These are phyloP conservation scores for Sparassis latifolia DNA, from an alignment of 1,284 basidiomycete species.

Conservation along the genomic window DNA sequence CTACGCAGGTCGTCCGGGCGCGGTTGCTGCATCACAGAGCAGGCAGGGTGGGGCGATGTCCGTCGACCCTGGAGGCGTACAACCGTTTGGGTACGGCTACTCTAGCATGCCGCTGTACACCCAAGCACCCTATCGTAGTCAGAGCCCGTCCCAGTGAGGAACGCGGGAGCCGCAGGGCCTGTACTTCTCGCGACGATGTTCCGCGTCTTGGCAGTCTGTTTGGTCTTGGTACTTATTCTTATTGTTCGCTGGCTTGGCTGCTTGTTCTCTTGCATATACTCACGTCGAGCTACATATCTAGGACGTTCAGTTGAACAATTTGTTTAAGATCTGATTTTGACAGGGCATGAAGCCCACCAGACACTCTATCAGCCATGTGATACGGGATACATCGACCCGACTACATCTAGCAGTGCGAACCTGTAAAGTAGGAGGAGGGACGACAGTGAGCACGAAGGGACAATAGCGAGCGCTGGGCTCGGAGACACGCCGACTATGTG, in stretches of 20 bases:
- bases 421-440: too few species aligned
- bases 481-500: too few species aligned
- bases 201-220: background rate
- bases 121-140: constrained; percentile 9
- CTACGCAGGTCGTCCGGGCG: background rate
- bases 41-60: background rate
- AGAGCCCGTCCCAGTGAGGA: constrained; percentile 9
- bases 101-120: constrained; percentile 12
- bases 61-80: background rate
- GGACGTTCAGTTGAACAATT: background rate
- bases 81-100: constrained; percentile 7
- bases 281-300: background rate
- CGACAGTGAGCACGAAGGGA: too few species aligned
- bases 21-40: constrained; percentile 4
- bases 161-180: too few species aligned
- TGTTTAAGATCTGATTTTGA: background rate
- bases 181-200: background rate
- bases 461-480: too few species aligned
- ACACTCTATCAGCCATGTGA: too few species aligned
- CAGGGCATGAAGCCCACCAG: background rate
- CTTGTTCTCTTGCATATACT: background rate
- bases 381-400: too few species aligned
- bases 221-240: background rate
- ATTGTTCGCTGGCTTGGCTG: background rate
- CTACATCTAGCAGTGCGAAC: too few species aligned